These are phyloP conservation scores for Nitzschia sp. DNA, from an alignment of 108 stramenopile genomes.

Conservation along the genomic window DNA sequence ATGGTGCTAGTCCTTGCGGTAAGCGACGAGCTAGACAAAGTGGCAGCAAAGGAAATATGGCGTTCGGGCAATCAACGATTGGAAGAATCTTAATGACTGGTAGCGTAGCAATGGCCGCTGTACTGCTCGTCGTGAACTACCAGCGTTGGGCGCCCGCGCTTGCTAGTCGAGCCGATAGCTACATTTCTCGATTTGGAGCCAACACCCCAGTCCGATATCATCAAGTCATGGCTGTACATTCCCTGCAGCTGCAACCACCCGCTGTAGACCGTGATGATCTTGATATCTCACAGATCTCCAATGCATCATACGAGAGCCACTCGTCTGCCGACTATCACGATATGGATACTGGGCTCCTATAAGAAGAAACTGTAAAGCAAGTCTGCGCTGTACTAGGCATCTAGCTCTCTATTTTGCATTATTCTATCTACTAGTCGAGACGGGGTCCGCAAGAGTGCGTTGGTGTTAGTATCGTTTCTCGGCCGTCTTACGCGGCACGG, in stretches of 20 bases:
- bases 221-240: background rate
- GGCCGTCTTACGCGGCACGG: no score
- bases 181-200: background rate
- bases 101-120: background rate
- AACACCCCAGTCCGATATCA: background rate
- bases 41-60: background rate
- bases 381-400: no score
- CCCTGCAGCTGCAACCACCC: background rate
- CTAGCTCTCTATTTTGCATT: no score
- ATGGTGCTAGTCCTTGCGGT: constrained; percentile 41
- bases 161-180: background rate
- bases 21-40: constrained; percentile 2
- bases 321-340: no score
- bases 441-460: no score
- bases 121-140: background rate
- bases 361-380: no score
- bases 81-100: background rate
- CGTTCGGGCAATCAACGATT: background rate
- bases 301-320: no score
- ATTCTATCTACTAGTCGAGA: no score
- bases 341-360: no score
- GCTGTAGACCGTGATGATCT: no score
- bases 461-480: no score
- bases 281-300: no score
- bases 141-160: background rate